A percentile compares a stretch with the other conserved stretches of the same genome.
These are phyloP conservation scores for Penicillium expansum DNA, from an alignment of 2,329 filamentous ascomycete species.

Conservation along the genomic window DNA sequence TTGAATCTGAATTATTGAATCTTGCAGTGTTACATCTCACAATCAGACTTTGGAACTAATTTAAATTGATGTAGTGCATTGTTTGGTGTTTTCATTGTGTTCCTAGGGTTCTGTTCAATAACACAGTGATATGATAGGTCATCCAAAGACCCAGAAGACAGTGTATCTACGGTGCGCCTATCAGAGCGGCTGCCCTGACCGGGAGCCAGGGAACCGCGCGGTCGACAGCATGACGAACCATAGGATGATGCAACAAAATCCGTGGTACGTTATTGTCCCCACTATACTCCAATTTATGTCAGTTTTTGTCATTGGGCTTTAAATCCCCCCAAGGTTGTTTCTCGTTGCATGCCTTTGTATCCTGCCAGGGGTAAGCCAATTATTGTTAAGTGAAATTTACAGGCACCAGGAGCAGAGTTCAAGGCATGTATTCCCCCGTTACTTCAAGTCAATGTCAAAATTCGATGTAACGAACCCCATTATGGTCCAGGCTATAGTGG, in stretches of 20 bases:
- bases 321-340: not conserved
- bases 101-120: not conserved
- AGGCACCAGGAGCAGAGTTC: not conserved
- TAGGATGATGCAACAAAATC: not conserved
- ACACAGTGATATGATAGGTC: not conserved
- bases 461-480: conserved; percentile 1
- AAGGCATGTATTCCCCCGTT: not conserved
- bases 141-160: not conserved
- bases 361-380: conserved; percentile 11
- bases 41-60: not conserved
- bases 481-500: conserved; percentile 15
- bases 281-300: not conserved
- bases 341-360: not conserved
- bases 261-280: not conserved
- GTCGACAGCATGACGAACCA: not conserved
- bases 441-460: not conserved
- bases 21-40: not conserved
- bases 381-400: not conserved
- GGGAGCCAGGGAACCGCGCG: conserved; percentile 2
- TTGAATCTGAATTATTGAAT: not conserved
- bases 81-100: not conserved
- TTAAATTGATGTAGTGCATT: not conserved
- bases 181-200: conserved; percentile 1
- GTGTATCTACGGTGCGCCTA: not conserved
- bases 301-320: not conserved